Evolutionary conservation across 306 rosid species (phyloP), one percentile per base, ranked within the genome.

Genomic region (Lathyrus oleraceus): DNA sequence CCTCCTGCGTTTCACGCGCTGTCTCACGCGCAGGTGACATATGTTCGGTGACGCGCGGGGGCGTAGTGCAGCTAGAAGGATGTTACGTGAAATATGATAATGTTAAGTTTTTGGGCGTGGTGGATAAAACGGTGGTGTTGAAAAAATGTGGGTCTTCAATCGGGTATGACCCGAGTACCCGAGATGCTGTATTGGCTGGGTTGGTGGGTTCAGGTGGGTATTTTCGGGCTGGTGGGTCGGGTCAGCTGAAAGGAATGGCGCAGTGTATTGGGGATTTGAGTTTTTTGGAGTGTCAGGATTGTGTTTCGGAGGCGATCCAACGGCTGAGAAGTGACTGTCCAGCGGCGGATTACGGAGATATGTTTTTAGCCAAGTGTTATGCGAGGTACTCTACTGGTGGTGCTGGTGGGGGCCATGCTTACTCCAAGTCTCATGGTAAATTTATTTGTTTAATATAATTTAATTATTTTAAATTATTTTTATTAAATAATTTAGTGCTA

Each of bases 81-180:
- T 94, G 98, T 63, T 90, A 77, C 76, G 82, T 94, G 44, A 94
- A 94, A 79, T 94, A 85, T 78, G 97, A 94, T 28, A 94, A 90
- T 72, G 75, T 75, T 0, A 71, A 76, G 6, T 94, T 94, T 23
- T 39, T 94, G 1, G 97, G 98, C 0, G 85, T 69, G 30, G 95
- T 90, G 73, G 98, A 94, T 53, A 94, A 90, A 83, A 73, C 89
- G 1, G 83, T 94, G 47, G 90, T 84, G 72, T 19, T 88, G 32
- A 90, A 85, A 84, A 90, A 85, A 70, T 94, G 98, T 14, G 98
- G 97, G 39, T 84, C 94, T 3, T 84, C 93, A 0, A 65, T 61
- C 0, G 96, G 96, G 70, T 61, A 79, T 10, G 77, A 79, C 32
- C 39, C 65, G 4, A 87, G 89, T 5, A 77, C 81, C 2, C 54